Conservation (phyloP, 2,329 filamentous ascomycete genomes). For the Penicillium sp. region DNA sequence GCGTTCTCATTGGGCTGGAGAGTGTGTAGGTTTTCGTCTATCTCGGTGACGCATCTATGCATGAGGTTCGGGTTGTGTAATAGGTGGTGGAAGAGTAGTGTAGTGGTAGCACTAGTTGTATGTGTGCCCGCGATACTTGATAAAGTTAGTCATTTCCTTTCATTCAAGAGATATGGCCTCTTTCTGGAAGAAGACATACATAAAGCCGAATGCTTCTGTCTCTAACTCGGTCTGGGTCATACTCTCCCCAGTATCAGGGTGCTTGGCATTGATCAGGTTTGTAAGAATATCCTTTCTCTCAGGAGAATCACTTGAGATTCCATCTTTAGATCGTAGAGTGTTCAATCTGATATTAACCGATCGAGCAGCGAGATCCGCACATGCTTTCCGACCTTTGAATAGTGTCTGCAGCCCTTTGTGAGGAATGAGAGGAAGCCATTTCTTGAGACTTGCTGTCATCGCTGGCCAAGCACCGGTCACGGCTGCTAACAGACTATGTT, state of each 20-base stretch:
- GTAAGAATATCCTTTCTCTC: slow-evolving; percentile 38
- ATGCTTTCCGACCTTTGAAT: slow-evolving; percentile 27
- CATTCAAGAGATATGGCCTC: neutral
- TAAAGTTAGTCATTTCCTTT: neutral
- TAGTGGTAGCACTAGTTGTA: slow-evolving; percentile 36
- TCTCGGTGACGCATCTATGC: slow-evolving; percentile 11
- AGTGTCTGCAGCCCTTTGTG: slow-evolving; percentile 22
- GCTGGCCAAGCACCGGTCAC: slow-evolving; percentile 33
- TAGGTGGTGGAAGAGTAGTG: slow-evolving; percentile 38
- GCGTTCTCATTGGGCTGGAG: slow-evolving; percentile 15
- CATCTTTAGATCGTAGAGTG: neutral
- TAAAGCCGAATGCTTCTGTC: slow-evolving; percentile 44
- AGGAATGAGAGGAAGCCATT: slow-evolving; percentile 28
- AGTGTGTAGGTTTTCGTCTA: slow-evolving; percentile 3
- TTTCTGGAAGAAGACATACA: slow-evolving; percentile 29
- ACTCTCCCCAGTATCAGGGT: slow-evolving; percentile 40
- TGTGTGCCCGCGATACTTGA: slow-evolving; percentile 39
- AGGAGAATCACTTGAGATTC: neutral
- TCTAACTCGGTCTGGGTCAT: slow-evolving; percentile 37
- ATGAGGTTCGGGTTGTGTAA: slow-evolving; percentile 34
- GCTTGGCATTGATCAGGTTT: slow-evolving; percentile 40
- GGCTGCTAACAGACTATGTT: slow-evolving; percentile 38
- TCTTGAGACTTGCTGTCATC: slow-evolving; percentile 32
- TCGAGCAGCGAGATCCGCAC: slow-evolving; percentile 16
- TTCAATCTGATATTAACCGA: slow-evolving; percentile 12